A percentile compares a stretch with the other conserved stretches of the same genome.
These are phyloP conservation scores for Pleurozium schreberi DNA, from an alignment of 225 moss, liverwort and hornwort species.

Conservation along the genomic window DNA sequence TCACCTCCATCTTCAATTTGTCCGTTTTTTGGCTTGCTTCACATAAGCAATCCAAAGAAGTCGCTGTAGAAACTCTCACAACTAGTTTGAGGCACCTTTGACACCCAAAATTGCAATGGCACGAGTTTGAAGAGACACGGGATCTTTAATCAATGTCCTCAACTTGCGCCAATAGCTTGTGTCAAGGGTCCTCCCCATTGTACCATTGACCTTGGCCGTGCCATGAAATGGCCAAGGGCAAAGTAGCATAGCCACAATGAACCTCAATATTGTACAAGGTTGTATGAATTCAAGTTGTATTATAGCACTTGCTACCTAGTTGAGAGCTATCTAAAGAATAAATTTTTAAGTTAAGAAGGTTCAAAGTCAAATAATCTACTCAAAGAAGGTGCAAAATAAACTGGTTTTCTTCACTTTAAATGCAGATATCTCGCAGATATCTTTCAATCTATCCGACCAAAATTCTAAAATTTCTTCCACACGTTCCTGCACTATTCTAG, in stretches of 20 bases:
- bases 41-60: not conserved
- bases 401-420: not conserved
- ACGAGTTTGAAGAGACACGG: rapidly evolving
- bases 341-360: not conserved
- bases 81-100: not conserved
- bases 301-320: not conserved
- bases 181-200: not conserved
- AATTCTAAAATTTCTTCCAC: not conserved
- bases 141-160: not conserved
- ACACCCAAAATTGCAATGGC: not conserved
- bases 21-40: too few species aligned
- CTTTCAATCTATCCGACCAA: not conserved
- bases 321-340: not conserved
- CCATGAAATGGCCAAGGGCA: not conserved
- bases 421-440: not conserved
- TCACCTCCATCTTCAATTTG: not conserved
- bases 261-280: slow-evolving; percentile 9
- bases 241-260: not conserved
- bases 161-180: too few species aligned
- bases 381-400: not conserved
- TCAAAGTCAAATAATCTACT: not conserved
- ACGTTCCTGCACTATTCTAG: not conserved
- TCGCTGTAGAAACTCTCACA: rapidly evolving
- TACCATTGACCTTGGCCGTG: rapidly evolving
- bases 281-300: not conserved